Base-by-base conservation (phyloP, 179 eudicot species). In the Silene noctiflora region DNA sequence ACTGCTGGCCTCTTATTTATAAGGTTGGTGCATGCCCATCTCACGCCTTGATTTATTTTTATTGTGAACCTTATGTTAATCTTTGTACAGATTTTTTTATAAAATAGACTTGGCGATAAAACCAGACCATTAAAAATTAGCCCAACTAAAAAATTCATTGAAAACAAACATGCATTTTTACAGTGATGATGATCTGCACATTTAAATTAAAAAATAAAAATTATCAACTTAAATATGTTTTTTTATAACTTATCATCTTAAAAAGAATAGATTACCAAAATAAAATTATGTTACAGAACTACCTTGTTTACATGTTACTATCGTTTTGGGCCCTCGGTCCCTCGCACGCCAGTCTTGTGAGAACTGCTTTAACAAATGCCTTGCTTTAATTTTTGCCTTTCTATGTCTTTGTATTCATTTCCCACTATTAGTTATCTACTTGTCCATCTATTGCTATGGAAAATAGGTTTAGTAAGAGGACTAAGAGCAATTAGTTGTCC, bases 1-100 rank as follows among this genome's bases (percentile, higher is more conserved):
- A 91, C 99, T 58, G 95, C 96, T 29, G 99, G 99, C 29, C 90
- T 93, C 87, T 78, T 94, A 42, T 90, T 88, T 79, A 79, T 83
- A 76, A 90, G 98, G 98, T 92, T 79, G 71, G 33, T 56, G 12
- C 46, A 48, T 69, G 73, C 73, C 29, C 67, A 56, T 76, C 73
- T 66, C 61, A 35, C 17, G 21, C 24, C 69, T 60, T n/a, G 4
- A 72, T 19, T 55, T 72, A 4, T 29, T 55, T 55, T 55, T 5
- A 7, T 33, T 56, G 27, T 14, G 10, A 19, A n/a, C 7, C 1
- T 3, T 24, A 2, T 31, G 27, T 56, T 31, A 56, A 6, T 20
- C 46, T 8, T 31, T n/a, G 46, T 1, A 11, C 22, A 25, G 11
- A 8, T 21, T 61, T 0, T 0, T 61, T 0, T 0, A 61, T 61